These are phyloP conservation scores for Neltuma alba DNA, from an alignment of 306 rosid species.

Conservation along the genomic window DNA sequence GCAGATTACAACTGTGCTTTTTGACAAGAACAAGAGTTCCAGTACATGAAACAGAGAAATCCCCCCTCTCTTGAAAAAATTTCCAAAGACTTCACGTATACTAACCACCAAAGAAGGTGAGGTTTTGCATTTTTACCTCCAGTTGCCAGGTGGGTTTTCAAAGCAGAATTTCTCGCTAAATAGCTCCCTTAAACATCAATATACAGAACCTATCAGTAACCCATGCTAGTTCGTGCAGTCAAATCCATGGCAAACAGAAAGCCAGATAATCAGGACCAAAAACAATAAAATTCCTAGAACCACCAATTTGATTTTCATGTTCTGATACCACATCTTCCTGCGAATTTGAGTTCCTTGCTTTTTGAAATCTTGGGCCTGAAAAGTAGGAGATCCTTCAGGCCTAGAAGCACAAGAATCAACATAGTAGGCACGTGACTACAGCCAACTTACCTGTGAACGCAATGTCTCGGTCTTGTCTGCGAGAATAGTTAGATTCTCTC, in stretches of 20 bases:
- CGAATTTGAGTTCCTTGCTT: constrained; percentile 70
- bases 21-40: constrained; percentile 38
- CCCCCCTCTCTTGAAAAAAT: constrained; percentile 13
- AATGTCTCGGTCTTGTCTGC: constrained; percentile 78
- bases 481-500: constrained; percentile 77
- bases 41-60: constrained; percentile 35
- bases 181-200: constrained; percentile 29
- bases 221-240: constrained; percentile 73
- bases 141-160: constrained; percentile 25
- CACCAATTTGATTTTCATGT: constrained; percentile 91
- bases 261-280: constrained; percentile 82
- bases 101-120: constrained; percentile 35
- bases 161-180: constrained; percentile 24
- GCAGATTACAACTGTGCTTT: constrained; percentile 40
- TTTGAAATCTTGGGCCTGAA: constrained; percentile 83
- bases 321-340: constrained; percentile 96
- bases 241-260: constrained; percentile 89
- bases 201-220: constrained; percentile 30
- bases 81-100: constrained; percentile 22
- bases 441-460: constrained; percentile 67
- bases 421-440: constrained; percentile 4
- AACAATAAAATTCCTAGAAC: constrained; percentile 76
- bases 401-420: constrained; percentile 10
- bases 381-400: constrained; percentile 36
- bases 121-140: constrained; percentile 15